These are phyloP conservation scores for Selaginella moellendorffii DNA, from an alignment of 75 land plant genomes.

Conservation along the genomic window DNA sequence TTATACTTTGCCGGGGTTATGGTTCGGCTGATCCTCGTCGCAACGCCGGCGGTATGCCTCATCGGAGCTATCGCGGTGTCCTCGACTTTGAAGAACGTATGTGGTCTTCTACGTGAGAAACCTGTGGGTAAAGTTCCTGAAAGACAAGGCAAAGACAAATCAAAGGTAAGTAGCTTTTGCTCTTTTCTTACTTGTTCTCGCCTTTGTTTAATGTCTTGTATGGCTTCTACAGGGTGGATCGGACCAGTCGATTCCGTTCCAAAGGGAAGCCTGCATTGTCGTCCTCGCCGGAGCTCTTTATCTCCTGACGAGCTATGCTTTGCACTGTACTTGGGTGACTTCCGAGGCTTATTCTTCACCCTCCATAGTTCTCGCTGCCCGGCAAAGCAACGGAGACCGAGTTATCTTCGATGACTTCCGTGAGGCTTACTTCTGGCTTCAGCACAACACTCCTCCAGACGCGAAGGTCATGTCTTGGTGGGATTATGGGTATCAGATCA, in stretches of 20 bases:
- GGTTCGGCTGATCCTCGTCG: constrained; percentile 96
- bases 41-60: constrained; percentile 95
- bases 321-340: constrained; percentile 97
- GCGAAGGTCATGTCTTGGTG: constrained; percentile 99
- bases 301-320: constrained; percentile 66
- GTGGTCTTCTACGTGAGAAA: constrained; percentile 37
- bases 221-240: constrained; percentile 56
- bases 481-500: constrained; percentile 99
- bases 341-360: constrained; percentile 99
- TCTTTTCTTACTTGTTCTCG: neutral
- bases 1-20: constrained; percentile 99
- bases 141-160: neutral
- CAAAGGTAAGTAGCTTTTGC: too few species aligned
- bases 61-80: constrained; percentile 91
- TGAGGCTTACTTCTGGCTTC: constrained; percentile 97
- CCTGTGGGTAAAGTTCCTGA: neutral
- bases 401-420: constrained; percentile 99
- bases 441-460: constrained; percentile 91
- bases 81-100: constrained; percentile 78
- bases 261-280: constrained; percentile 59
- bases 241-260: constrained; percentile 77
- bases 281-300: constrained; percentile 78
- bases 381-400: constrained; percentile 88
- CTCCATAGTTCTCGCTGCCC: constrained; percentile 93
- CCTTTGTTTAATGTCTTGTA: neutral